These are phyloP conservation scores for Phytophthora pinifolia DNA, from an alignment of 352 stramenopile genomes.

Conservation along the genomic window DNA sequence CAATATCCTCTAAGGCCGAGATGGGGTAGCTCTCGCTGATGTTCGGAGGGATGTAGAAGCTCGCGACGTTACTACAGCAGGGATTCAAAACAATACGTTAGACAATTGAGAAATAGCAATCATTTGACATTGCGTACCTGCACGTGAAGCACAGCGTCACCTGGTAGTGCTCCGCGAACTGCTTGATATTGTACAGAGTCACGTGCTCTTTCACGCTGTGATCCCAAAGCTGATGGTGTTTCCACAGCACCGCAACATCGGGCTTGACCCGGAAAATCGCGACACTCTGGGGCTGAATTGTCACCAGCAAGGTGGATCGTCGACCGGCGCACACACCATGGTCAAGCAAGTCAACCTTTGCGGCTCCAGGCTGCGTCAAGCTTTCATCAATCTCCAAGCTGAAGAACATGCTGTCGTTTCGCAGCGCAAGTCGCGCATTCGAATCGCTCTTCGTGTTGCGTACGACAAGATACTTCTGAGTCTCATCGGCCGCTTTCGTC, in stretches of 20 bases:
- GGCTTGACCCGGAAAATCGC: constrained; percentile 73
- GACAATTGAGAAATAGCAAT: not conserved
- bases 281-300: constrained; percentile 52
- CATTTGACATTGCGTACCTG: constrained; percentile 43
- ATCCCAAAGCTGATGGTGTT: constrained; percentile 83
- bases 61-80: constrained; percentile 64
- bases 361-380: constrained; percentile 33
- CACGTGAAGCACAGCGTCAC: constrained; percentile 86
- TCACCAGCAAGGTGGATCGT: constrained; percentile 66
- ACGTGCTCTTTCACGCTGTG: constrained; percentile 89
- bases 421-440: constrained; percentile 67
- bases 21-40: constrained; percentile 84
- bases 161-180: constrained; percentile 89
- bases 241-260: constrained; percentile 68
- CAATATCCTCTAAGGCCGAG: constrained; percentile 84
- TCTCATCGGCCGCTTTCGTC: constrained; percentile 31
- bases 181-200: constrained; percentile 90
- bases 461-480: constrained; percentile 76
- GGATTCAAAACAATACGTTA: constrained; percentile 4
- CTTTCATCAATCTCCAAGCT: constrained; percentile 55
- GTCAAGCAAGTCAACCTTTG: constrained; percentile 66
- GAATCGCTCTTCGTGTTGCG: constrained; percentile 69
- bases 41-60: constrained; percentile 83
- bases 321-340: constrained; percentile 71
- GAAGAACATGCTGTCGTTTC: constrained; percentile 90